Conservation (phyloP, 2,329 filamentous ascomycete species). For the Calonectria pauciramosa region DNA sequence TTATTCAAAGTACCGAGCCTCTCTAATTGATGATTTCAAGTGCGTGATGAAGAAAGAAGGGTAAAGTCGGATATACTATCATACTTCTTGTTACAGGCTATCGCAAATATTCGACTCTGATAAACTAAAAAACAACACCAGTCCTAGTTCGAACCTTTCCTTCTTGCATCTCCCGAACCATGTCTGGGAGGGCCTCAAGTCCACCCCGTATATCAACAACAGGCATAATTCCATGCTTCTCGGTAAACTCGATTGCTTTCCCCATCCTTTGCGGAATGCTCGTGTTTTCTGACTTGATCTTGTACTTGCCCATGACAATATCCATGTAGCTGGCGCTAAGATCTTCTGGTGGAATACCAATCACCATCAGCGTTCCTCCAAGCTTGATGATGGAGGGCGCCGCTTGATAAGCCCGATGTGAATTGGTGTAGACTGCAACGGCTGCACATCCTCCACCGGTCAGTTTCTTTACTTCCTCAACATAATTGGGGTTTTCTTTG, state of each 20-base stretch:
- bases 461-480: constrained; percentile 55
- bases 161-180: constrained; percentile 32
- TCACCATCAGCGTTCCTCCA: constrained; percentile 57
- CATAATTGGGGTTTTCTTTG: constrained; percentile 52
- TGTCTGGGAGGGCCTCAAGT: constrained; percentile 25
- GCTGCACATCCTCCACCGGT: constrained; percentile 57
- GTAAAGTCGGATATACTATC: background rate
- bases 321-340: constrained; percentile 55
- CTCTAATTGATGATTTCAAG: background rate
- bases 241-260: constrained; percentile 59
- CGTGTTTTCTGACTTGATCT: constrained; percentile 57
- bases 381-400: constrained; percentile 53
- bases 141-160: constrained; percentile 26
- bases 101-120: background rate
- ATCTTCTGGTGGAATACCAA: constrained; percentile 55
- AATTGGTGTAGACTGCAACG: constrained; percentile 56
- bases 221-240: constrained; percentile 48
- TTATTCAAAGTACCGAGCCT: background rate
- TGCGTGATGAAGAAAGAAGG: background rate
- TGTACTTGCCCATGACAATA: constrained; percentile 55
- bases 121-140: constrained; percentile 22
- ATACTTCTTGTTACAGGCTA: background rate
- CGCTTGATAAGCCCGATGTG: constrained; percentile 35
- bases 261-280: constrained; percentile 57
- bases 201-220: constrained; percentile 31